Base-by-base conservation (phyloP, 306 rosid species). In the Quercus berberidifolia region DNA sequence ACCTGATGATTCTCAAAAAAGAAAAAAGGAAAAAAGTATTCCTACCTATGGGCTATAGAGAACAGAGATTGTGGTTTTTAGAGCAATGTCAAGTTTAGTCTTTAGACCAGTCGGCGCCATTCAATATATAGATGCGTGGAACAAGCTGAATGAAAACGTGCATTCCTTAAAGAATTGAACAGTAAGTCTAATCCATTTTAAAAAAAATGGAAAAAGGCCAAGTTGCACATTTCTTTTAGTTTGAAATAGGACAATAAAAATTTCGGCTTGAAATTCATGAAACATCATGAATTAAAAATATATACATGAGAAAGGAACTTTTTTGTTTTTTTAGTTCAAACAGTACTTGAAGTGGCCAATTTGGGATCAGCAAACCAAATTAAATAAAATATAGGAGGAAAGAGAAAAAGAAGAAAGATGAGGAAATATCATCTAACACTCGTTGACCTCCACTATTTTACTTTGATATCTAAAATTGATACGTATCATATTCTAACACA, bases 41-140 rank as follows among this genome's bases (percentile, higher is more conserved):
- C 54, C 11, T 49, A 49, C 54, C 54, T 49, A 49, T 49, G 13
- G 17, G 54, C 46, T 7, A 38, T 38, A 8, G 46, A 41, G 46
- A 41, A 41, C 46, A 8, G 11, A 18, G 17, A 43, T 63, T 38
- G 64, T 69, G 33, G 75, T 31, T 20, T 67, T 52, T 67, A 19
- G 28, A 35, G 75, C 30, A 55, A 30, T 74, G 46, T 12, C 49
- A 49, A 71, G 77, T 41, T 41, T 41, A 41, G 46, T 41, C 46
- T 56, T 77, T 68, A 75, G 74, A 74, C 71, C 57, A 75, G 85
- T 83, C 69, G 41, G 71, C 41, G 38, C 73, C 68, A 35, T 82
- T 79, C 52, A 70, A 79, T 68, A 73, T 69, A 33, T 62, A 43
- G 77, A 60, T 73, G 72, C n/a, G 67, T 62, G 54, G 55, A 73